Evolutionary conservation across 2,329 filamentous ascomycete species (phyloP).

Genomic region (Pestalotiopsis sp.): DNA sequence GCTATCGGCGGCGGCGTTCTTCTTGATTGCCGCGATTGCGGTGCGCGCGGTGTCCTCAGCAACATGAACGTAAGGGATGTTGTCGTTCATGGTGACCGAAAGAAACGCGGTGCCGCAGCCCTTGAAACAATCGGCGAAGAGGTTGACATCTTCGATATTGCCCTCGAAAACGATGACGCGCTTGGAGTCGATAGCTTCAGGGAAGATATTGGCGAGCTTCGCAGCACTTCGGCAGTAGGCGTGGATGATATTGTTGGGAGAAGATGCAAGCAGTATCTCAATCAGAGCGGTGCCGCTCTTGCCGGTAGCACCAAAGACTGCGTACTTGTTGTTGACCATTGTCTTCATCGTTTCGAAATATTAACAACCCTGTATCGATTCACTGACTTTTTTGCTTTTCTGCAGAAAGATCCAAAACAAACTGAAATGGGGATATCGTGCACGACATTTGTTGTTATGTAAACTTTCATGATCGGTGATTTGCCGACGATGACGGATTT

Average conservation of each 20-base stretch:
- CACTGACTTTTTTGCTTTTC: too few species aligned
- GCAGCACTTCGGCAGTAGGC: constrained; percentile 46
- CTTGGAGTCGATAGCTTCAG: constrained; percentile 32
- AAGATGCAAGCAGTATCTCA: constrained; percentile 36
- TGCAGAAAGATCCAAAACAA: too few species aligned
- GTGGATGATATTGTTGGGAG: constrained; percentile 33
- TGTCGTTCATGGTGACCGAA: constrained; percentile 42
- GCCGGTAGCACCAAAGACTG: constrained; percentile 45
- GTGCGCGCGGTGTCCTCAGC: constrained; percentile 36
- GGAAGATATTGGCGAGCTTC: constrained; percentile 40
- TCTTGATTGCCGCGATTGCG: constrained; percentile 37
- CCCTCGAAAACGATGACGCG: constrained; percentile 44
- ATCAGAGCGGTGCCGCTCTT: constrained; percentile 46
- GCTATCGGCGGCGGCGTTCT: neutral
- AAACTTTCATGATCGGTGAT: too few species aligned
- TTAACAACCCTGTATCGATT: too few species aligned
- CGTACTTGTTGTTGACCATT: constrained; percentile 30
- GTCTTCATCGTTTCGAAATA: too few species aligned
- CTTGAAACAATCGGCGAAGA: constrained; percentile 39
- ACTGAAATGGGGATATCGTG: too few species aligned
- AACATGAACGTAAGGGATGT: constrained; percentile 43
- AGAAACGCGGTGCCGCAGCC: constrained; percentile 41
- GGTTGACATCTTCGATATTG: constrained; percentile 38
- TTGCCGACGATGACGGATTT: too few species aligned
- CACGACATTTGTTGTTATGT: too few species aligned